Percentiles rank a stretch among this genome's conserved stretches.
Evolutionary conservation across 208 protist genomes (phyloP).

Genomic region (Crithidia brevicula): DNA sequence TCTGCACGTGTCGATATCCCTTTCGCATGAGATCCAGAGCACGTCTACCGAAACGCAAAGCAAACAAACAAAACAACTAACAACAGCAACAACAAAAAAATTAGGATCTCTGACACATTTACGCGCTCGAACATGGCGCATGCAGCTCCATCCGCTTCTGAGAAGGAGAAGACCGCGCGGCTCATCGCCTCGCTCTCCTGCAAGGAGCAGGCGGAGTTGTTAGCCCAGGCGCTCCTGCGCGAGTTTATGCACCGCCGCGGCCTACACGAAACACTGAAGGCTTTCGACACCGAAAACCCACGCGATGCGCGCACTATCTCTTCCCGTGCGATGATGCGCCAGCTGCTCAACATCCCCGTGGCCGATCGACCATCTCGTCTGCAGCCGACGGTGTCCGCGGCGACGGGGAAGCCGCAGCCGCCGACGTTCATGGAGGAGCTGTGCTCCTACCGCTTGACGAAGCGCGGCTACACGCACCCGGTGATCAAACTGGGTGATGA

Average conservation of each 20-base stretch:
- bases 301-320: slow-evolving; percentile 70
- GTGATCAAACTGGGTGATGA: neutral
- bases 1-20: too few species aligned
- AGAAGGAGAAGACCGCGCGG: slow-evolving; percentile 33
- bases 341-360: slow-evolving; percentile 77
- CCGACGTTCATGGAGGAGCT: slow-evolving; percentile 85
- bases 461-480: slow-evolving; percentile 36
- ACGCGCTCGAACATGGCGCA: slow-evolving; percentile 2
- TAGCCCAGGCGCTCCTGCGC: slow-evolving; percentile 82
- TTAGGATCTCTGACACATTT: neutral
- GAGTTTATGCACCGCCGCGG: slow-evolving; percentile 88
- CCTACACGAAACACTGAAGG: slow-evolving; percentile 60
- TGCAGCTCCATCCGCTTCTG: slow-evolving; percentile 11
- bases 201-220: slow-evolving; percentile 66
- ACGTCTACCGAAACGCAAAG: too few species aligned
- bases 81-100: neutral
- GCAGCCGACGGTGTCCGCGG: slow-evolving; percentile 6
- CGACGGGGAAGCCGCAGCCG: slow-evolving; percentile 27
- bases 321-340: slow-evolving; percentile 73
- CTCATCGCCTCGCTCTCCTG: slow-evolving; percentile 40
- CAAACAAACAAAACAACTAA: neutral
- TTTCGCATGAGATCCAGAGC: too few species aligned
- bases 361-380: slow-evolving; percentile 57
- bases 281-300: slow-evolving; percentile 79
- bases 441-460: slow-evolving; percentile 76